Evolutionary conservation across 306 rosid species (phyloP).

Genomic region (Delonix regia): DNA sequence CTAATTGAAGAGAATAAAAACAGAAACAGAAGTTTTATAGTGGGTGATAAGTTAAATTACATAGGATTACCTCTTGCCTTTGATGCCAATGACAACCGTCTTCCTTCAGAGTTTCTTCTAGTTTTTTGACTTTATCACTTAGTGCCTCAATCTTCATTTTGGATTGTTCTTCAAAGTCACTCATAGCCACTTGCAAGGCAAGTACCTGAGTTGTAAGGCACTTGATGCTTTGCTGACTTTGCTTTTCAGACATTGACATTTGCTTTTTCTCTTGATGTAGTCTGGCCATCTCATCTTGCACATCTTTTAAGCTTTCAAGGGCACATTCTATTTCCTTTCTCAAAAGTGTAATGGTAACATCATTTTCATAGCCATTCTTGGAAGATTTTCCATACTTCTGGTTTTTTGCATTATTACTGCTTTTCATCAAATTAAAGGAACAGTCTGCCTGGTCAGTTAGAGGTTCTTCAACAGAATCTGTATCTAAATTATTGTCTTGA

Average conservation of each 20-base stretch:
- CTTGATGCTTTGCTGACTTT: slow-evolving; percentile 58
- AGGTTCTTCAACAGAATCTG: slow-evolving; percentile 38
- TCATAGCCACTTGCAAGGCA: slow-evolving; percentile 56
- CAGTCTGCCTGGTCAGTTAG: slow-evolving; percentile 39
- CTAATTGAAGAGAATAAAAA: slow-evolving; percentile 22
- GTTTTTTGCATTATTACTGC: slow-evolving; percentile 29
- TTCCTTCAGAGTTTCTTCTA: slow-evolving; percentile 62
- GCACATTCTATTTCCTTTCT: slow-evolving; percentile 86
- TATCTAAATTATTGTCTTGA: slow-evolving; percentile 37
- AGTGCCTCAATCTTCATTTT: slow-evolving; percentile 60
- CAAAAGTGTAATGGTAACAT: slow-evolving; percentile 68
- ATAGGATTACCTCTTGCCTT: slow-evolving; percentile 63
- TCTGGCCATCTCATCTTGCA: slow-evolving; percentile 77
- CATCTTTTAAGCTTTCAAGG: slow-evolving; percentile 76
- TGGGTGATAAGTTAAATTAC: background rate
- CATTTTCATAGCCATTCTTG: slow-evolving; percentile 54
- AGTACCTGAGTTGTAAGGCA: slow-evolving; percentile 54
- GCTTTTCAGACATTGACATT: slow-evolving; percentile 59
- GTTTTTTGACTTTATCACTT: slow-evolving; percentile 45
- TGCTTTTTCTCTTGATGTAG: slow-evolving; percentile 67
- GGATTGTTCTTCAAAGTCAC: slow-evolving; percentile 63
- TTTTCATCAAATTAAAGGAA: slow-evolving; percentile 41
- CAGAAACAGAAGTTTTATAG: background rate
- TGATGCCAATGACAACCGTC: slow-evolving; percentile 58
- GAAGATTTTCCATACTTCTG: slow-evolving; percentile 37